Percentiles rank a stretch among this genome's conserved stretches.
These are phyloP conservation scores for Scutellaria galericulata DNA, from an alignment of 257 asterid species.

Conservation along the genomic window DNA sequence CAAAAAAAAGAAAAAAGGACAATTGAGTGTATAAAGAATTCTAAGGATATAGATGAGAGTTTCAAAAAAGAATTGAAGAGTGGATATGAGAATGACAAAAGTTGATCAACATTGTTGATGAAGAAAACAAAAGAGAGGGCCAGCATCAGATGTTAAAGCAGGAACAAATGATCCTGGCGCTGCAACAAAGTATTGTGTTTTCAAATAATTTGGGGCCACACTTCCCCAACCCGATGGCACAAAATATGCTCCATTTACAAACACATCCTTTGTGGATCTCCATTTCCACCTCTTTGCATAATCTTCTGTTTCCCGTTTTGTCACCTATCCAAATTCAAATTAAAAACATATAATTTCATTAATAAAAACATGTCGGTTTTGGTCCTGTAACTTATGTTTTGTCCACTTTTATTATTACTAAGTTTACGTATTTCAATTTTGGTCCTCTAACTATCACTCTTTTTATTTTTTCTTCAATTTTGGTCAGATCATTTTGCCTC, in stretches of 20 bases:
- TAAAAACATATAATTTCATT: no score
- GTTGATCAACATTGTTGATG: slow-evolving; percentile 20
- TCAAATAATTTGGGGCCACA: slow-evolving; percentile 45
- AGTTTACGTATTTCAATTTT: no score
- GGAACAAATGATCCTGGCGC: slow-evolving; percentile 50
- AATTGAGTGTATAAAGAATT: background rate
- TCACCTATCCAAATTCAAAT: slow-evolving; percentile 36
- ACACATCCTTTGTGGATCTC: slow-evolving; percentile 55
- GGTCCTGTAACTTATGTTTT: no score
- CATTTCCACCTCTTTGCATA: slow-evolving; percentile 52
- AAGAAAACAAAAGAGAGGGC: slow-evolving; percentile 51
- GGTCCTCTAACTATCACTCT: no score
- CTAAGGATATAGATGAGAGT: background rate
- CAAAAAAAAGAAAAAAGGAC: no score
- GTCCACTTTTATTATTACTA: no score
- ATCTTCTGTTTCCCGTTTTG: slow-evolving; percentile 45
- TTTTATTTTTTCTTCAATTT: no score
- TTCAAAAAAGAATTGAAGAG: background rate
- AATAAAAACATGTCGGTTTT: no score
- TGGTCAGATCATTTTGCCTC: no score
- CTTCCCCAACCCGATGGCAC: slow-evolving; percentile 54
- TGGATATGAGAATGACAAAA: background rate
- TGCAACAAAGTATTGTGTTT: slow-evolving; percentile 46
- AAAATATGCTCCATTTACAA: slow-evolving; percentile 55
- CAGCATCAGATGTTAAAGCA: slow-evolving; percentile 52